Evolutionary conservation across 2,329 filamentous ascomycete species (phyloP).

Genomic region (Stagonosporopsis vannaccii): DNA sequence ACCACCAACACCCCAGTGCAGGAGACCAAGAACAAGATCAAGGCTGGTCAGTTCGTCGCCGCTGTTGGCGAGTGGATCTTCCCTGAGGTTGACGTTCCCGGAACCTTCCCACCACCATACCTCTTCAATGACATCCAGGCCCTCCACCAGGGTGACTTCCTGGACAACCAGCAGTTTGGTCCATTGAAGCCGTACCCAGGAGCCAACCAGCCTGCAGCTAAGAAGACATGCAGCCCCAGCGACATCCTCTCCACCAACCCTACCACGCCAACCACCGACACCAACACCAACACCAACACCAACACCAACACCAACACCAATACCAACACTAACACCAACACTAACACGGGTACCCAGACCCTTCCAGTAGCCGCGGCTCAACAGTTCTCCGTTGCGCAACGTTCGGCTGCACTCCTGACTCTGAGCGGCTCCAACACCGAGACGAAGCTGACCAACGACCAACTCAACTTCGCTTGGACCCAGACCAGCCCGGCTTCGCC

Average conservation of each 20-base stretch:
- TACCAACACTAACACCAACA: neutral
- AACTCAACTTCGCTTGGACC: slow-evolving; percentile 44
- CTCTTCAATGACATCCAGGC: slow-evolving; percentile 46
- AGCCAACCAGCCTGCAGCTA: slow-evolving; percentile 33
- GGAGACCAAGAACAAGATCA: slow-evolving; percentile 49
- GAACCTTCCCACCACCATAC: slow-evolving; percentile 40
- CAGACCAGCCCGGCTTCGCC: slow-evolving; percentile 30
- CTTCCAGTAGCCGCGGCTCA: slow-evolving; percentile 27
- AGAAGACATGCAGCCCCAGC: slow-evolving; percentile 32
- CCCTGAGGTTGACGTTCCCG: slow-evolving; percentile 53
- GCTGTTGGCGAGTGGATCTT: slow-evolving; percentile 56
- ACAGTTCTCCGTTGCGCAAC: slow-evolving; percentile 36
- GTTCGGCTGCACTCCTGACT: slow-evolving; percentile 39
- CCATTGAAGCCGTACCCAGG: slow-evolving; percentile 51
- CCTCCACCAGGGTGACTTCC: slow-evolving; percentile 42
- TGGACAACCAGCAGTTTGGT: slow-evolving; percentile 45
- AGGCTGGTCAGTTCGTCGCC: slow-evolving; percentile 53
- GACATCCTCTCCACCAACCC: slow-evolving; percentile 22
- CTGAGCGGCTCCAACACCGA: slow-evolving; percentile 42
- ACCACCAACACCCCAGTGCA: slow-evolving; percentile 44
- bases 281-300: slow-evolving; percentile 7
- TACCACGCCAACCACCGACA: slow-evolving; percentile 13
- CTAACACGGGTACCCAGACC: slow-evolving; percentile 5
- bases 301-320: neutral
- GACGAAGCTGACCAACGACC: slow-evolving; percentile 22